phyloP scores from a whole-genome alignment of 768 basidiomycete species.

The Lactarius psammicola region DNA sequence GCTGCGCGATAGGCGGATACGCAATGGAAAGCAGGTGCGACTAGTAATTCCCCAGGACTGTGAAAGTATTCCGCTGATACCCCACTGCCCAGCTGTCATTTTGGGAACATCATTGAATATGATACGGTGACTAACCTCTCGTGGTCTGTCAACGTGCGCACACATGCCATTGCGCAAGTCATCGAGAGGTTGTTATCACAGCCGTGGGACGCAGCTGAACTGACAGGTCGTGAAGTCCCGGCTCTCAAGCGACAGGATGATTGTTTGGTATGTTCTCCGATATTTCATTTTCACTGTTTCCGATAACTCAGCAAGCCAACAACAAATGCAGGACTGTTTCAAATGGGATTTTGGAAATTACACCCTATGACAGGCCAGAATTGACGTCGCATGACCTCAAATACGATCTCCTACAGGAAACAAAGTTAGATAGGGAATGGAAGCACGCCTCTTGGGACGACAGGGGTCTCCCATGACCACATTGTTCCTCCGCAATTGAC shows the following conservation, averaged over 20 bases:
- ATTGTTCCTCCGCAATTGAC: neutral
- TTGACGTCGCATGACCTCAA: neutral
- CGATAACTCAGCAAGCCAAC: slow-evolving; percentile 1
- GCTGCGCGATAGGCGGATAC: slow-evolving; percentile 84
- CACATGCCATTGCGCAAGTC: slow-evolving; percentile 74
- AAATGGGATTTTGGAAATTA: slow-evolving; percentile 68
- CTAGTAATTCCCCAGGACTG: neutral
- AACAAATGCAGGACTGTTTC: slow-evolving; percentile 54
- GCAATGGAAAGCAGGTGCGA: slow-evolving; percentile 69
- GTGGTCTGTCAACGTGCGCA: slow-evolving; percentile 83
- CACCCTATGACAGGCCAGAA: neutral
- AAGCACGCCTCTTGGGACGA: neutral
- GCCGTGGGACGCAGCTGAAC: slow-evolving; percentile 69
- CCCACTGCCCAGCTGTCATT: slow-evolving; percentile 61
- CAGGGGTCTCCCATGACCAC: neutral
- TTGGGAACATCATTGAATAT: slow-evolving; percentile 82
- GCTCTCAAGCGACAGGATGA: slow-evolving; percentile 52
- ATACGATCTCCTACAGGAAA: neutral
- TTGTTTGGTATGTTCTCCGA: slow-evolving; percentile 57
- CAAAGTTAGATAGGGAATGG: neutral
- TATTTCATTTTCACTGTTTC: neutral
- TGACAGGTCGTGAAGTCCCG: slow-evolving; percentile 63
- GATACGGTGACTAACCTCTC: slow-evolving; percentile 85
- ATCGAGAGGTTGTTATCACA: slow-evolving; percentile 69
- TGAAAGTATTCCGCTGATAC: neutral